These are phyloP conservation scores for Colletotrichum sp. DNA, from an alignment of 2,329 filamentous ascomycete species.

Conservation along the genomic window DNA sequence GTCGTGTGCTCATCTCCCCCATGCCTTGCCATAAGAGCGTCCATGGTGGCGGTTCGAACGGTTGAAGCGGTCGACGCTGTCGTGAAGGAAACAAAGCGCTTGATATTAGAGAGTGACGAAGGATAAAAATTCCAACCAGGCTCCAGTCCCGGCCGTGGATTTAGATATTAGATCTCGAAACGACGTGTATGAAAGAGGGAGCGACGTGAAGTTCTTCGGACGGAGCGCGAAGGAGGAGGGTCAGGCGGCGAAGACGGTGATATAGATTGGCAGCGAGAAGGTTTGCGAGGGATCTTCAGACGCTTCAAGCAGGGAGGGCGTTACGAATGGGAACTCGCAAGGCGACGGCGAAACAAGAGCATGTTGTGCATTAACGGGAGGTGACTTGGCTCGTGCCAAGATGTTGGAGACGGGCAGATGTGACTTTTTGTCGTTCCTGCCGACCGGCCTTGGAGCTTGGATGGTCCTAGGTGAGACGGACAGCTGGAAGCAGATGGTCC, in stretches of 20 bases:
- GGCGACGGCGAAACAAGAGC: constrained; percentile 14
- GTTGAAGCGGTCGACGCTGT: background rate
- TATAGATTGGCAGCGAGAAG: constrained; percentile 20
- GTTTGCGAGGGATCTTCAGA: constrained; percentile 24
- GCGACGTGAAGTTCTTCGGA: background rate
- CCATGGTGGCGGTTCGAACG: background rate
- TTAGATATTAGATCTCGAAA: background rate
- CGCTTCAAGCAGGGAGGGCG: constrained; percentile 12
- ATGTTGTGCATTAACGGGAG: constrained; percentile 16
- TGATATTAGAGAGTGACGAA: background rate
- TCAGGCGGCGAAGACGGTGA: background rate
- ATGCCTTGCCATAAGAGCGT: constrained; percentile 11
- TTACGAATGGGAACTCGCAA: constrained; percentile 1
- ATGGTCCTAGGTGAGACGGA: background rate
- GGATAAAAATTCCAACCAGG: background rate
- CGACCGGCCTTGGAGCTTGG: background rate
- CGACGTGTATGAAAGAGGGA: background rate
- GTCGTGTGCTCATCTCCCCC: constrained; percentile 4
- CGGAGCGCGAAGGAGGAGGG: background rate
- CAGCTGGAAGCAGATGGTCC: background rate
- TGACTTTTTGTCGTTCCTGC: constrained; percentile 11
- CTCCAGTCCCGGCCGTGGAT: constrained; percentile 14
- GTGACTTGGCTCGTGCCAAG: constrained; percentile 14
- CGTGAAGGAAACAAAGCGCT: background rate
- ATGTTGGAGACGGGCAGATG: background rate